Conservation (phyloP, 257 asterid genomes). For the Solanum stenotomum region DNA sequence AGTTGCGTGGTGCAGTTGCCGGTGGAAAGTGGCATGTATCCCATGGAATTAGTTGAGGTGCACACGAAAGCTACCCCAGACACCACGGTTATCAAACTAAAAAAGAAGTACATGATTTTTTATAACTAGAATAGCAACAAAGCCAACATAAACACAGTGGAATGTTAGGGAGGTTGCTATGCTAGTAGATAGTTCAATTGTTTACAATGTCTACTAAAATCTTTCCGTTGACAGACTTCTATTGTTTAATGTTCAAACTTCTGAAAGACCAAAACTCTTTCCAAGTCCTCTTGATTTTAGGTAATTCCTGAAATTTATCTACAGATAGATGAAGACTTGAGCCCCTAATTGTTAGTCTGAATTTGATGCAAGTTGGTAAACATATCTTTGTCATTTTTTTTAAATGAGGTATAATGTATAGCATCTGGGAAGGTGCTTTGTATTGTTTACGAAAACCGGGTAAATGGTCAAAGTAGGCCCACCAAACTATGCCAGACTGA, state of each 20-base stretch:
- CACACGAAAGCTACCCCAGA: background rate
- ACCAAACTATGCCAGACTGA: background rate
- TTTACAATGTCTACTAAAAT: background rate
- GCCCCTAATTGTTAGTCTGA: background rate
- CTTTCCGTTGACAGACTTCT: background rate
- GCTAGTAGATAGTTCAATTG: background rate
- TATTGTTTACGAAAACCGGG: background rate
- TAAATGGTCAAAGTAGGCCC: background rate
- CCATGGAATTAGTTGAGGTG: background rate
- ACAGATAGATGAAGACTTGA: background rate
- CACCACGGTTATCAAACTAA: background rate
- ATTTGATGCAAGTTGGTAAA: background rate
- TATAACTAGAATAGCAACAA: background rate
- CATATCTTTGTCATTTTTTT: background rate
- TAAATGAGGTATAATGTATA: background rate
- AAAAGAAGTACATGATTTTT: background rate
- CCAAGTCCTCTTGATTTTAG: background rate
- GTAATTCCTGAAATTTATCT: background rate
- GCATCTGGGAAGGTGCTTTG: background rate
- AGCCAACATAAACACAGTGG: background rate
- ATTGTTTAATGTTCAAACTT: background rate
- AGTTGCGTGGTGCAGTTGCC: background rate
- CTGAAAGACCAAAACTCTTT: background rate
- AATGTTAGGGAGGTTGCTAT: background rate
- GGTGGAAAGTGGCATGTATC: background rate